Evolutionary conservation across 2,329 filamentous ascomycete genomes (phyloP), one percentile per base, ranked within the genome.

Genomic region (Aspergillus bombycis): DNA sequence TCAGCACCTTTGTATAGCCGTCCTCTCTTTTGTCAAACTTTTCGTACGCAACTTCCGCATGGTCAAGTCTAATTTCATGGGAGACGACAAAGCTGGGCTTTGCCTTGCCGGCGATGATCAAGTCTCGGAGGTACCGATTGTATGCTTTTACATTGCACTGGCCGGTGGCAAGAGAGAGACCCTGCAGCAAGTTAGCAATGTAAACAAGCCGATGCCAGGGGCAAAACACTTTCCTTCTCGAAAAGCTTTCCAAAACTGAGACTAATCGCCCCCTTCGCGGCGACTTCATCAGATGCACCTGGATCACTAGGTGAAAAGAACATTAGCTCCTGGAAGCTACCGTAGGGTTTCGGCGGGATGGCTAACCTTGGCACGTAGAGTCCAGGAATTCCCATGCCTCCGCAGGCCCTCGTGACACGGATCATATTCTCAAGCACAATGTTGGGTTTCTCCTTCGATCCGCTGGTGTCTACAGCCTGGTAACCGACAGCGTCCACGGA

Each of bases 121-220:
- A 78, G 65, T 90, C 88, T 14, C 88, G 82, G 45, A 90, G 76
- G 69, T 90, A 88, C 28, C 87, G 81, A 72, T 90, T 90, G 75
- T 90, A 90, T 0, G 84, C 79, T 75, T 90, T 90, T 67, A 90
- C 88, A 65, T 90, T 90, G 77, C 88, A 90, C 71, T 90, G 87
- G 0, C 88, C 87, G 3, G 86, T 88, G 11, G 85, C 84, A 2
- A 90, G 77, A 2, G 82, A 81, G 6, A 90, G 78, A 1, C 87
- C 87, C 85, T 87, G 19, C 30, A 16, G 23, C 16, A 34, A 36
- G 32, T 64, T 54, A 65, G 61, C 58, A 10, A 8, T 14, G 4
- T 16, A 3, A 19, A 23, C 14, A 3, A 14, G 6, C 11, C 19
- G 19, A 32, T 28, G 16, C 2, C 3, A 26, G 5, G 36, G 21